Evolutionary conservation across 768 basidiomycete species (phyloP), one percentile per base, ranked within the genome.

Genomic region (Russula sp.): DNA sequence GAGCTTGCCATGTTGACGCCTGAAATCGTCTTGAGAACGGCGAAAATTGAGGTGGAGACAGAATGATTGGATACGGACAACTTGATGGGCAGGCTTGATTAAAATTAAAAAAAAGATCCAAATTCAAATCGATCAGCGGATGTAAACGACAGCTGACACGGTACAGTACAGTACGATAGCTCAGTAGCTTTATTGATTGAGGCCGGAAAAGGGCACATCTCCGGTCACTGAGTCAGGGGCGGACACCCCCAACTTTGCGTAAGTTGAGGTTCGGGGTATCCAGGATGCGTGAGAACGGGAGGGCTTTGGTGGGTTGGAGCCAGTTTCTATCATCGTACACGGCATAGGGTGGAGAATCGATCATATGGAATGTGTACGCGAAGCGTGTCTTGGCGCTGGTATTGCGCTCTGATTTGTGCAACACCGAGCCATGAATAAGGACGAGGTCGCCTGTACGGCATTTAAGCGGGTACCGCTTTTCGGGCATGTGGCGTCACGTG

Each of bases 361-460:
- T 86, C 90, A 93, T 92, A 67, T 93, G 95, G 73, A 97, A 98
- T 0, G 97, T 98, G 71, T 98, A 99, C 34, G 95, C 95, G 66
- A 86, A 91, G 58, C 97, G 81, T 1, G 92, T 92, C 63, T 85
- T 79, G 22, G 81, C 76, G 57, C 90, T 92, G 1, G 79, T 81
- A 72, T 99, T 99, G 57, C 83, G 82, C 70, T 92, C 90, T 0
- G 90, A 93, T 71, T 93, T 93, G 76, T 99, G 97, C 63, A 97
- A 75, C 2, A 98, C 93, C 22, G 83, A 80, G 10, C 97, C 97
- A 68, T 99, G 95, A 38, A 99, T 98, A 16, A 98, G 74, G 0
- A 98, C 93, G 2, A 99, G 77, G 64, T 95, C 92, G 20, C 95
- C 94, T 86, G 68, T 9, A 58, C 35, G 43, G 50, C 29, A 41